These are phyloP conservation scores for Cladosporium phlei DNA, from an alignment of 2,329 filamentous ascomycete genomes.

Conservation along the genomic window DNA sequence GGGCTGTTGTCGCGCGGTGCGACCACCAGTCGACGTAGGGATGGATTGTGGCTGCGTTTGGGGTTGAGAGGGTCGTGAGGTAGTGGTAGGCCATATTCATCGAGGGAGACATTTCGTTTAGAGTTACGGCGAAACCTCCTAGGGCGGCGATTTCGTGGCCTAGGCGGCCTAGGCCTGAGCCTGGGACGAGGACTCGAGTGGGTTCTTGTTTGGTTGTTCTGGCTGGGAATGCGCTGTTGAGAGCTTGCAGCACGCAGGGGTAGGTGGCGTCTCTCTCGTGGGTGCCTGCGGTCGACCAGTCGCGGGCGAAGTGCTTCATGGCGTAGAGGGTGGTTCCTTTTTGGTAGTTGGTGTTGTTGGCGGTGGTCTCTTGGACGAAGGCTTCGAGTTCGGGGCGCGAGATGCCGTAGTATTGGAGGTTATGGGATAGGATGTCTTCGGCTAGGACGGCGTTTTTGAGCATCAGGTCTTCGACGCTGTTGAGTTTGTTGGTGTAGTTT, in stretches of 20 bases:
- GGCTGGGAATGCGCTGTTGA: slow-evolving; percentile 25
- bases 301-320: slow-evolving; percentile 83
- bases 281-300: slow-evolving; percentile 76
- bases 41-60: slow-evolving; percentile 64
- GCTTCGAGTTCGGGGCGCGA: slow-evolving; percentile 14
- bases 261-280: slow-evolving; percentile 69
- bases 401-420: slow-evolving; percentile 30
- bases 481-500: slow-evolving; percentile 16
- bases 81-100: slow-evolving; percentile 75
- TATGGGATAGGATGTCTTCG: slow-evolving; percentile 63
- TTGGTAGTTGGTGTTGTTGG: slow-evolving; percentile 56
- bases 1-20: slow-evolving; percentile 59
- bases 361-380: slow-evolving; percentile 16
- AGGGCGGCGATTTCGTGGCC: slow-evolving; percentile 72
- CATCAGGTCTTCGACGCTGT: slow-evolving; percentile 56
- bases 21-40: slow-evolving; percentile 67
- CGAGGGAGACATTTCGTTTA: slow-evolving; percentile 89
- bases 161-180: slow-evolving; percentile 76
- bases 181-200: slow-evolving; percentile 68
- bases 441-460: slow-evolving; percentile 77
- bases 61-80: slow-evolving; percentile 61
- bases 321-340: slow-evolving; percentile 81
- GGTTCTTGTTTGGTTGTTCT: neutral
- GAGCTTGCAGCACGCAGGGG: slow-evolving; percentile 54
- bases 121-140: slow-evolving; percentile 66